Evolutionary conservation across 2,329 filamentous ascomycete genomes (phyloP).

Genomic region (Nemania sp.): DNA sequence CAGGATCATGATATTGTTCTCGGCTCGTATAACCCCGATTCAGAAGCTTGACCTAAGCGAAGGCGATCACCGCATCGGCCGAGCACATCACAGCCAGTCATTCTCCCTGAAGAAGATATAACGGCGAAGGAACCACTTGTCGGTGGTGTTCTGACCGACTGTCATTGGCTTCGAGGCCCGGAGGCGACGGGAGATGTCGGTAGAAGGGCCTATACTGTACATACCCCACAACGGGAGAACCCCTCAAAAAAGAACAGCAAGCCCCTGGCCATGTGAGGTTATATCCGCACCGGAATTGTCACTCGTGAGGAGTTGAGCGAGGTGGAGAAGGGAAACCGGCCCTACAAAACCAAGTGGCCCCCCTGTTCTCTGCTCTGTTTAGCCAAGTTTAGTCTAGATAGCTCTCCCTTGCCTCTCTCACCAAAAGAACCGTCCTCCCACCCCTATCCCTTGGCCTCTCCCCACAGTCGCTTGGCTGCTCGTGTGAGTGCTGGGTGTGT

Average conservation of each 20-base stretch:
- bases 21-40: conserved; percentile 38
- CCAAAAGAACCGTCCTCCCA: conserved; percentile 31
- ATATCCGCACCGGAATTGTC: conserved; percentile 39
- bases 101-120: conserved; percentile 34
- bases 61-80: conserved; percentile 40
- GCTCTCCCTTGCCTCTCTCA: conserved; percentile 35
- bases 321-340: conserved; percentile 40
- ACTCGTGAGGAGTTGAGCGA: conserved; percentile 36
- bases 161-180: conserved; percentile 42
- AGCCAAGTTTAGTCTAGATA: conserved; percentile 43
- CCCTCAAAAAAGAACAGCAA: conserved; percentile 39
- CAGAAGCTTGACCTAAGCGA: conserved; percentile 43
- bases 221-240: conserved; percentile 43
- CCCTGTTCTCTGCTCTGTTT: conserved; percentile 43
- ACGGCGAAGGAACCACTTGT: conserved; percentile 41
- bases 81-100: conserved; percentile 40
- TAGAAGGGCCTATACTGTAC: conserved; percentile 39
- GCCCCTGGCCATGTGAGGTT: conserved; percentile 41
- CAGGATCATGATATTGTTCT: conserved; percentile 39
- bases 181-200: conserved; percentile 45
- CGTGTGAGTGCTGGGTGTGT: conserved; percentile 27
- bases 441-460: conserved; percentile 36
- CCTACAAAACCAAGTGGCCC: conserved; percentile 47
- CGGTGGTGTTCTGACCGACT: conserved; percentile 39
- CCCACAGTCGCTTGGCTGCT: conserved; percentile 37